A percentile compares a stretch with the other conserved stretches of the same genome.
These are phyloP conservation scores for Taiwanofungus camphoratus DNA, from an alignment of 1,284 basidiomycete species.

Conservation along the genomic window DNA sequence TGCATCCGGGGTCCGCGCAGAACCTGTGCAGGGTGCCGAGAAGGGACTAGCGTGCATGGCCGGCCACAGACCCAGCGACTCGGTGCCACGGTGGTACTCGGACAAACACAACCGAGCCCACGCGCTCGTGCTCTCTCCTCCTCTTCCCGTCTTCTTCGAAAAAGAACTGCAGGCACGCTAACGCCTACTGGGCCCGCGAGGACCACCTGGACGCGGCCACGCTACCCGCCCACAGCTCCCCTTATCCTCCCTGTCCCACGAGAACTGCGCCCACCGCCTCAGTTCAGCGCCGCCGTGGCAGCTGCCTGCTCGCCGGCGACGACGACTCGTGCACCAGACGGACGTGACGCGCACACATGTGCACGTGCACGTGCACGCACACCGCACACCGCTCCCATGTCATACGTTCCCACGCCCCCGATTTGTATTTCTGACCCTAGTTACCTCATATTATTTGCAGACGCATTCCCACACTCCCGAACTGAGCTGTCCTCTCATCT, in stretches of 20 bases:
- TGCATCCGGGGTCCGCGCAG: constrained; percentile 8
- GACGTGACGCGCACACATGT: too few species aligned
- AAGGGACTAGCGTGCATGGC: constrained; percentile 7
- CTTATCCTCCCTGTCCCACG: not conserved
- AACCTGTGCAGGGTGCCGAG: constrained; percentile 9
- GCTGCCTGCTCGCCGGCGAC: not conserved
- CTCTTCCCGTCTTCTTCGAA: too few species aligned
- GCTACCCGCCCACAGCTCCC: not conserved
- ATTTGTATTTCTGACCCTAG: constrained; percentile 16
- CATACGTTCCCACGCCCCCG: constrained; percentile 14
- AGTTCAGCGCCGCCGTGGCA: not conserved
- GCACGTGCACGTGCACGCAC: not conserved
- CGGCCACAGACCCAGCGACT: constrained; percentile 3
- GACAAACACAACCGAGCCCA: constrained; percentile 10
- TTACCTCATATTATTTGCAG: constrained; percentile 7
- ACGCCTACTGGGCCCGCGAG: constrained; percentile 7
- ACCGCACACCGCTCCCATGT: constrained; percentile 5
- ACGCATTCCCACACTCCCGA: constrained; percentile 17
- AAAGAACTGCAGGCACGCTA: constrained; percentile 9
- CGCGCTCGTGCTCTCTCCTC: constrained; percentile 1
- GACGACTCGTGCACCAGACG: too few species aligned
- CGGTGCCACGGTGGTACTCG: constrained; percentile 8
- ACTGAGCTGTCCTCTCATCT: constrained; percentile 24
- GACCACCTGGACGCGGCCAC: not conserved
- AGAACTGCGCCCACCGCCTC: too few species aligned